Evolutionary conservation across 768 basidiomycete species (phyloP).

Genomic region (Pleurotus sapidus): DNA sequence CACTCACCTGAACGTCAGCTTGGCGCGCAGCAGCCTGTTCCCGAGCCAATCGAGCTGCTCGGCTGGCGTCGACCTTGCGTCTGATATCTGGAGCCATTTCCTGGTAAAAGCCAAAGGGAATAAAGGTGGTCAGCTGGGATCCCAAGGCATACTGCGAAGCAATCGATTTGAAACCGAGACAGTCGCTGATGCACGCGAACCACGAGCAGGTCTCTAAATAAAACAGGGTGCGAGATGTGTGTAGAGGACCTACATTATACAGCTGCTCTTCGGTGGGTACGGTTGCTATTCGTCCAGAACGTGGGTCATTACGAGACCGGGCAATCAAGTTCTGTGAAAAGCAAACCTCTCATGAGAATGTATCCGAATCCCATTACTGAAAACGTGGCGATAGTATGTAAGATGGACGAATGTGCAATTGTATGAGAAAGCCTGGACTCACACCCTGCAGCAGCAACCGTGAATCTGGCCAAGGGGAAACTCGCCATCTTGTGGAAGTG

Average conservation of each 20-base stretch:
- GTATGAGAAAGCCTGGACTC: constrained; percentile 18
- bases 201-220: too few relatives aligned
- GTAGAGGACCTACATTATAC: constrained; percentile 40
- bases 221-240: too few relatives aligned
- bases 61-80: constrained; percentile 59
- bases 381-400: background rate
- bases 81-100: constrained; percentile 63
- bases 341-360: constrained; percentile 54
- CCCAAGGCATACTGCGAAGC: background rate
- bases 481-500: constrained; percentile 28
- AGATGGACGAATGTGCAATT: background rate
- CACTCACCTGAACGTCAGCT: constrained; percentile 49
- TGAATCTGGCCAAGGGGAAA: constrained; percentile 60
- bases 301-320: background rate
- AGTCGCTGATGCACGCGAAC: too few relatives aligned
- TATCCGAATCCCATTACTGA: constrained; percentile 58
- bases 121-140: background rate
- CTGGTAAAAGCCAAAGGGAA: constrained; percentile 25
- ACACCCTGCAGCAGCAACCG: constrained; percentile 44
- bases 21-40: constrained; percentile 54
- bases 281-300: constrained; percentile 32
- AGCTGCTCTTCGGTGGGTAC: constrained; percentile 51
- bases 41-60: constrained; percentile 47
- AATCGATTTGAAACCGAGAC: background rate
- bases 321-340: background rate